Base-by-base conservation (phyloP, 2,329 filamentous ascomycete genomes). In the Ceratocystis alfenasii region DNA sequence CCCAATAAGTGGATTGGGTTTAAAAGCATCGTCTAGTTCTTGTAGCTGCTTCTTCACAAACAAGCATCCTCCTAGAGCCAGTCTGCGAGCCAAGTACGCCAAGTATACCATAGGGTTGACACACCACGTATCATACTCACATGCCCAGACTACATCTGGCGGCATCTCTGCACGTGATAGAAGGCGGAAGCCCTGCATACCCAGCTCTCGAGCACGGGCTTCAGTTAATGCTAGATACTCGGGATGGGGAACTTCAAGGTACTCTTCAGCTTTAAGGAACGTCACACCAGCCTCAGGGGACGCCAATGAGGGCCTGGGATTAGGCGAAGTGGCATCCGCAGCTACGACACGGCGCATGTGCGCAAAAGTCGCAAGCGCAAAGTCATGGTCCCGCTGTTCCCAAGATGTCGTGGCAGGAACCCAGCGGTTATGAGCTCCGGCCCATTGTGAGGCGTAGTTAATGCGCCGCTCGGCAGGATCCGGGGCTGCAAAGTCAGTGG, bases 381-480 rank as follows among this genome's bases (percentile, higher is more conserved):
- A 74, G 46, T 65, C 72, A 68, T 80, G 78, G 68, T 81, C 79
- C 41, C 76, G 73, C 63, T 71, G 72, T 48, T 74, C 73, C 4
- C 71, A 71, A 44, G 73, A 71, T 5, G 71, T 68, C 7, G 72
- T 7, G 70, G 71, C 46, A 1, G 78, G 78, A 44, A 82, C 78
- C 70, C 78, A 80, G 50, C 81, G 77, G 69, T 82, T 81, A 70
- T 84, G 80, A 1, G 81, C 81, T 10, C 81, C 81, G 45, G 77
- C 81, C 81, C 81, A 83, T 63, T 81, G 80, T 36, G 81, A 83
- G 15, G 81, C 79, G 71, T 79, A 84, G 74, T 83, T 77, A 70
- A 81, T 78, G 66, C 76, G 72, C 0, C 73, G 68, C 15, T 68
- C 68, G 4, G 30, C 10, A n/a, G 57, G n/a, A n/a, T 55, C 59